Conservation (phyloP, 192 early-diverging fungal species). For the Borealophlyctis nickersoniae region DNA sequence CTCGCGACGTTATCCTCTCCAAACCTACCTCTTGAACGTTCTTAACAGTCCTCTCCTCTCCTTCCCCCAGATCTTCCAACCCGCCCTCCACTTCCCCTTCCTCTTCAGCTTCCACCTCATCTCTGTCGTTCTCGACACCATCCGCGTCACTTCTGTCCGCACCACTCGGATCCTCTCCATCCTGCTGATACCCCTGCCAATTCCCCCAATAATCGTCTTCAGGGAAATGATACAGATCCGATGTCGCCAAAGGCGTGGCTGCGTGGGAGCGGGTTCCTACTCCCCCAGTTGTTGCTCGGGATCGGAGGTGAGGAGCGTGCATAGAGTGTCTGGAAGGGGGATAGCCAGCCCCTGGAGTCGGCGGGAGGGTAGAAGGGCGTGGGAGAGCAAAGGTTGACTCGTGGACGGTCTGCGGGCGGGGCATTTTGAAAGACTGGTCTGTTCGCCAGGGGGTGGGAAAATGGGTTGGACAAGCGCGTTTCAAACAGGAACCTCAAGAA, state of each 20-base stretch:
- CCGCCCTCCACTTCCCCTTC: conserved; percentile 18
- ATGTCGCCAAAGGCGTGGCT: neutral
- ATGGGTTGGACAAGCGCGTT: too few species aligned
- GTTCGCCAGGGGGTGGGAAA: too few species aligned
- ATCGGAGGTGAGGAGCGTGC: conserved; percentile 12
- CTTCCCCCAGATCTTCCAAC: conserved; percentile 17
- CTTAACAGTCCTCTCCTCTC: conserved; percentile 24
- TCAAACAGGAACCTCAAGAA: too few species aligned
- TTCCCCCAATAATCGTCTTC: neutral
- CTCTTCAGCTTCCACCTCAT: conserved; percentile 7
- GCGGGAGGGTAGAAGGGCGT: neutral
- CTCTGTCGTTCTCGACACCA: conserved; percentile 12
- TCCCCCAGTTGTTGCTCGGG: conserved; percentile 6
- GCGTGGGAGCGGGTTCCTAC: neutral
- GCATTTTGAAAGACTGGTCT: too few species aligned
- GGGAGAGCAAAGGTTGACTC: neutral
- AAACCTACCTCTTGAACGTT: conserved; percentile 38
- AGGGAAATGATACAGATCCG: neutral
- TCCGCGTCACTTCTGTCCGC: conserved; percentile 15
- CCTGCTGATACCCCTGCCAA: neutral
- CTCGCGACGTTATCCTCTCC: neutral
- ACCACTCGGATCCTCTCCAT: neutral
- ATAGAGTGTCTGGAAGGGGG: conserved; percentile 18
- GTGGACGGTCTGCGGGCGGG: conserved; percentile 21
- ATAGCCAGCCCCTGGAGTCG: too few species aligned